Evolutionary conservation across 2,329 filamentous ascomycete species (phyloP).

Genomic region (Fusarium nygamai): DNA sequence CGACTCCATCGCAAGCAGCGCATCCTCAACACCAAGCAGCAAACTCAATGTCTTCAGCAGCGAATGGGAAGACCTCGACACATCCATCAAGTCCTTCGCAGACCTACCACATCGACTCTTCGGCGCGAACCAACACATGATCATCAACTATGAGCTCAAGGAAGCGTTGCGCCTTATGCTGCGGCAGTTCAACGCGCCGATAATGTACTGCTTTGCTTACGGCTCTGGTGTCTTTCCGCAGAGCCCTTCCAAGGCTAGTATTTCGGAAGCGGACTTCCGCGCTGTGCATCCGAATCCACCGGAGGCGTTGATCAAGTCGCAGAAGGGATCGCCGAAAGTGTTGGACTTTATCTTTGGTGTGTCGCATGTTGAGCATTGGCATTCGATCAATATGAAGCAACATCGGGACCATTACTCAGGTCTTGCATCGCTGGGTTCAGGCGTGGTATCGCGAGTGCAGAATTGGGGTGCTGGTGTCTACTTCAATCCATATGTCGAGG

Average conservation of each 20-base stretch:
- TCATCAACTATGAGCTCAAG: conserved; percentile 95
- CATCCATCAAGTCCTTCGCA: conserved; percentile 55
- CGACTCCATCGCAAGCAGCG: neutral
- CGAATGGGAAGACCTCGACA: conserved; percentile 57
- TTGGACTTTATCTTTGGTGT: conserved; percentile 99
- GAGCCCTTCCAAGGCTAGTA: conserved; percentile 59
- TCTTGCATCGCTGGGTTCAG: conserved; percentile 84
- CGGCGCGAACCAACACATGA: conserved; percentile 95
- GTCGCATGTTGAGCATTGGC: conserved; percentile 94
- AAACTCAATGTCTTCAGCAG: conserved; percentile 52
- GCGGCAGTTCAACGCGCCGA: conserved; percentile 91
- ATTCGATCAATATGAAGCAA: conserved; percentile 88
- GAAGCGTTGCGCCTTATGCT: conserved; percentile 87
- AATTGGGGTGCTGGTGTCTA: conserved; percentile 96
- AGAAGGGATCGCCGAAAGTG: conserved; percentile 91
- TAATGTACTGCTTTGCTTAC: conserved; percentile 96
- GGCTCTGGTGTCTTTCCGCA: conserved; percentile 97
- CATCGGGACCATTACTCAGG: conserved; percentile 93
- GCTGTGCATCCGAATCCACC: conserved; percentile 86
- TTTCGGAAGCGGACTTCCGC: conserved; percentile 65
- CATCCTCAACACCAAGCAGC: conserved; percentile 4
- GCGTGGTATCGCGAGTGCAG: conserved; percentile 84
- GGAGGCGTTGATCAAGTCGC: conserved; percentile 81
- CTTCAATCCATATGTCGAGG: conserved; percentile 94
- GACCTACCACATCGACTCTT: conserved; percentile 67